A percentile compares a stretch with the other conserved stretches of the same genome.
These are phyloP conservation scores for Boletellus ananas DNA, from an alignment of 768 basidiomycete species.

Conservation along the genomic window DNA sequence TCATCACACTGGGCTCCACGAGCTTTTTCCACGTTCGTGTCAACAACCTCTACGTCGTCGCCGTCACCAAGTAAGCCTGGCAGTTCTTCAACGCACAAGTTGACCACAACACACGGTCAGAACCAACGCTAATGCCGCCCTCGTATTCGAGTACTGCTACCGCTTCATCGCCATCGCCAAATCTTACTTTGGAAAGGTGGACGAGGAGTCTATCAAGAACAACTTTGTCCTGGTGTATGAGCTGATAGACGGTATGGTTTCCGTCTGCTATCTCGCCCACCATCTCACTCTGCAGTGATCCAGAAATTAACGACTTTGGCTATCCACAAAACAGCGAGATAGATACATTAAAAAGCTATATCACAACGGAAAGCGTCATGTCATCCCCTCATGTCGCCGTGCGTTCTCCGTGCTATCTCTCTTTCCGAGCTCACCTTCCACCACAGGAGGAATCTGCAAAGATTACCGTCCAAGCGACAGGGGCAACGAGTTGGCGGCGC, in stretches of 20 bases:
- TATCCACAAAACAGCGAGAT: slow-evolving; percentile 99
- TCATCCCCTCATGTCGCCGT: slow-evolving; percentile 83
- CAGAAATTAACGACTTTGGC: slow-evolving; percentile 97
- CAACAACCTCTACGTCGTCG: slow-evolving; percentile 93
- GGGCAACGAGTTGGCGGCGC: slow-evolving; percentile 92
- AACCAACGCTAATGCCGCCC: slow-evolving; percentile 94
- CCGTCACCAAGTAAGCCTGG: slow-evolving; percentile 84
- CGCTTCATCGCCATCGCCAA: slow-evolving; percentile 92
- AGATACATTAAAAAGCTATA: slow-evolving; percentile 95
- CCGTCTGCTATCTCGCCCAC: slow-evolving; percentile 9
- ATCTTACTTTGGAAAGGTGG: slow-evolving; percentile 97
- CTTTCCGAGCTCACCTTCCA: slow-evolving; percentile 1
- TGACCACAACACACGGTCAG: slow-evolving; percentile 37
- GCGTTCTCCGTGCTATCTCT: slow-evolving; percentile 18
- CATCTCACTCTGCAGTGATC: slow-evolving; percentile 7
- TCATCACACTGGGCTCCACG: slow-evolving; percentile 95
- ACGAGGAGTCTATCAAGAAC: slow-evolving; percentile 98
- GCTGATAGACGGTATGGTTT: slow-evolving; percentile 78
- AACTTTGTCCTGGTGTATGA: slow-evolving; percentile 99
- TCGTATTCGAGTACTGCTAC: slow-evolving; percentile 98
- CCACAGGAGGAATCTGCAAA: slow-evolving; percentile 92
- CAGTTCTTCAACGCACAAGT: neutral
- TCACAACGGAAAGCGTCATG: slow-evolving; percentile 95
- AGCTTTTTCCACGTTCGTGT: slow-evolving; percentile 98
- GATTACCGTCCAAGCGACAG: slow-evolving; percentile 96